These are phyloP conservation scores for Gentiana straminea DNA, from an alignment of 257 asterid genomes.

Conservation along the genomic window DNA sequence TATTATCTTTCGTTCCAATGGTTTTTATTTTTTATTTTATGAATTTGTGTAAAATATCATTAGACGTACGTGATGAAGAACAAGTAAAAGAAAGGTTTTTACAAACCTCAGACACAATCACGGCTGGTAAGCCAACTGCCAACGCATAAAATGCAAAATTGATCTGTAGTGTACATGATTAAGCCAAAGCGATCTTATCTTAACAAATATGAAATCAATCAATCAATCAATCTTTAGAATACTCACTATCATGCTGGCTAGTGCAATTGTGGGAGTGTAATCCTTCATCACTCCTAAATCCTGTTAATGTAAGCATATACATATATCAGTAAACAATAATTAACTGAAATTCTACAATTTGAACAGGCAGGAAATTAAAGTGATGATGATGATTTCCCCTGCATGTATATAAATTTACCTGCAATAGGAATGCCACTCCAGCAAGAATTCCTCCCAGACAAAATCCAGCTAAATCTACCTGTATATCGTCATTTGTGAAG, in stretches of 20 bases:
- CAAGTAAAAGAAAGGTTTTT: neutral
- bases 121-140: slow-evolving; percentile 11
- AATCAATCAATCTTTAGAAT: no score
- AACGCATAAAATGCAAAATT: slow-evolving; percentile 6
- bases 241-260: slow-evolving; percentile 2
- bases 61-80: neutral
- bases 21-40: no score
- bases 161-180: neutral
- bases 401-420: slow-evolving; percentile 8
- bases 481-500: neutral
- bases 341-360: neutral
- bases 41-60: no score
- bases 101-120: slow-evolving; percentile 13
- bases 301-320: neutral
- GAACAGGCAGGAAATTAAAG: no score
- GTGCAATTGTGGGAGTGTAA: slow-evolving; percentile 4
- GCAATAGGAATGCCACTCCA: slow-evolving; percentile 22
- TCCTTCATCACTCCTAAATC: slow-evolving; percentile 4
- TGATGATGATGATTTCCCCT: neutral
- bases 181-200: no score
- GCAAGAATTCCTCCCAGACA: slow-evolving; percentile 20
- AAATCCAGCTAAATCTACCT: slow-evolving; percentile 11
- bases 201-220: no score
- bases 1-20: no score
- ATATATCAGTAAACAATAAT: neutral